Evolutionary conservation across 148 eudicot genomes (phyloP).

Genomic region (Nepenthes mirabilis): DNA sequence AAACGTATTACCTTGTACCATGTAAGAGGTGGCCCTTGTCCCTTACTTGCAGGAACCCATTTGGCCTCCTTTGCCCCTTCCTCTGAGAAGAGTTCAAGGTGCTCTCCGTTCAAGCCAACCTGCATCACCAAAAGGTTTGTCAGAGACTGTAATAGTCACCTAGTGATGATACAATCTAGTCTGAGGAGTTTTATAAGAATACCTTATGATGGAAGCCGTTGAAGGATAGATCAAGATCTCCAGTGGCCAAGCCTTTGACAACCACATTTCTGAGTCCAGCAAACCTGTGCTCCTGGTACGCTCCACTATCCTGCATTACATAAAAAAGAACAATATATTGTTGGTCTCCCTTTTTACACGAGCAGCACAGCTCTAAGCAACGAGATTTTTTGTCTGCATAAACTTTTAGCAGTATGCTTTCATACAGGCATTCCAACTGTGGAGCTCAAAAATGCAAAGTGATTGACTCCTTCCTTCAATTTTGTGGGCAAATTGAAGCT

Average conservation of each 20-base stretch:
- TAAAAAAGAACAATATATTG: background rate
- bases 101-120: slow-evolving; percentile 43
- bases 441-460: slow-evolving; percentile 16
- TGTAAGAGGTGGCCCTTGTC: slow-evolving; percentile 24
- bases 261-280: slow-evolving; percentile 31
- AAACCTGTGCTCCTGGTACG: slow-evolving; percentile 52
- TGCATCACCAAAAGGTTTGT: background rate
- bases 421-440: slow-evolving; percentile 33
- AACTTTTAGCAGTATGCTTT: background rate
- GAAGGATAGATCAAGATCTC: slow-evolving; percentile 36
- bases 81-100: slow-evolving; percentile 22
- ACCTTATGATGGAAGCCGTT: slow-evolving; percentile 41
- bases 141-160: background rate
- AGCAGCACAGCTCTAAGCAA: background rate
- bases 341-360: background rate
- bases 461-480: slow-evolving; percentile 25
- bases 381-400: background rate
- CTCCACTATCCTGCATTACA: slow-evolving; percentile 44
- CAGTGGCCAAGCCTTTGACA: slow-evolving; percentile 36
- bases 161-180: background rate
- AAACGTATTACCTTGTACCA: slow-evolving; percentile 43
- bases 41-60: slow-evolving; percentile 20
- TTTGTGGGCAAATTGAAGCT: slow-evolving; percentile 9
- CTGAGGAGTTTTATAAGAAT: background rate
- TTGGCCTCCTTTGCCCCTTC: slow-evolving; percentile 25